Evolutionary conservation across 2,329 filamentous ascomycete species (phyloP), one percentile per base, ranked within the genome.

Genomic region (Colletotrichum costaricense): DNA sequence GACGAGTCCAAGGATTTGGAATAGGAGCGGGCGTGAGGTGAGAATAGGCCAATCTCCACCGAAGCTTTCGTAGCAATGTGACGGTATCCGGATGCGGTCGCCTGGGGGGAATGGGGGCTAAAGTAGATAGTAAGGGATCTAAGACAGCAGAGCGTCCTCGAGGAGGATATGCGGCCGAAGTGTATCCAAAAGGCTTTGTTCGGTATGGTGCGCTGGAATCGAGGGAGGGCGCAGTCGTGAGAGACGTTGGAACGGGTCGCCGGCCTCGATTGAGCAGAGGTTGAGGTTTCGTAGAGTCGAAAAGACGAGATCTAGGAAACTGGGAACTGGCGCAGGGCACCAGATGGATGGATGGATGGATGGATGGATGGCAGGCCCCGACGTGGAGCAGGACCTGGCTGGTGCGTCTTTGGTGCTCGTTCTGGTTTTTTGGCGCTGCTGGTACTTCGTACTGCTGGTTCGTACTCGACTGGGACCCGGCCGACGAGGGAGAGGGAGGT

Each of bases 51-150:
- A 73, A 73, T 73, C 49, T 71, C 70, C 71, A 62, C 71, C 62
- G 49, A 70, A 73, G 71, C 60, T 73, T 54, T 62, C 24, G 30
- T 56, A 73, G 71, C 54, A 70, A 73, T 70, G 71, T 65, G 38
- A 14, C 58, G n/a, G 71, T 73, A 65, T 71, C 71, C 71, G 71
- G 67, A 62, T 73, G 71, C 71, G 62, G 71, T 71, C 67, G 67
- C n/a, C 38, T 42, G 49, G 19, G 66, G 66, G 67, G 71, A 70
- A 66, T 65, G 71, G 67, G 70, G 54, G 60, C 60, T 70, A 70
- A 46, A 52, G 24, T 65, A 38, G 60, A 8, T 59, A 62, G 70
- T 54, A 38, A 59, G 35, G 59, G 67, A 70, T 57, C 60, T 62
- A 70, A 73, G 71, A 73, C 71, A 73, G 56, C 16, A 62, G 67